Percentiles rank a stretch among this genome's conserved stretches.
Conservation (phyloP, 2,329 filamentous ascomycete genomes). For the Penicillium aurantiogriseum region DNA sequence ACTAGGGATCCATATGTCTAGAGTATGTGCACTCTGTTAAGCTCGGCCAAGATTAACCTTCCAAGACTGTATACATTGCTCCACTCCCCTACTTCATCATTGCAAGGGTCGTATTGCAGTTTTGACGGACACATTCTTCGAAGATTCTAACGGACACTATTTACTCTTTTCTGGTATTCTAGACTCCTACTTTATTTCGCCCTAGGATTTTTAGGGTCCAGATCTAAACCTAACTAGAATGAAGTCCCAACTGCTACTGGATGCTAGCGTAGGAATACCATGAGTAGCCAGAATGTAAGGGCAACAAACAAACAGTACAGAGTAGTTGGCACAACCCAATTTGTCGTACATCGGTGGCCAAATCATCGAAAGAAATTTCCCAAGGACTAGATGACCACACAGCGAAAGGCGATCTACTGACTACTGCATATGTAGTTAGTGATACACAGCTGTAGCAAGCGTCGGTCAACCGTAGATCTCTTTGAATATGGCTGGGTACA, state of each 20-base stretch:
- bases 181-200: conserved; percentile 1
- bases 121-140: conserved; percentile 2
- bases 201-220: not conserved
- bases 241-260: too few relatives aligned
- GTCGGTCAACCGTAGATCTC: not conserved
- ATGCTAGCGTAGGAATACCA: not conserved
- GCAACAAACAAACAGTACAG: not conserved
- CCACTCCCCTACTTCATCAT: conserved; percentile 7
- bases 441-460: not conserved
- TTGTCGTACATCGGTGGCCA: not conserved
- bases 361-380: not conserved
- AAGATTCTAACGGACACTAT: conserved; percentile 3
- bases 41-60: conserved; percentile 3
- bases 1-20: not conserved
- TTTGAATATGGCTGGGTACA: not conserved
- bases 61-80: not conserved
- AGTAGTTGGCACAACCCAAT: too few relatives aligned
- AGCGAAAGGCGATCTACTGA: not conserved
- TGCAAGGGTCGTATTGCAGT: conserved; percentile 8
- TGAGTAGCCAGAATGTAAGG: not conserved
- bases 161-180: conserved; percentile 2
- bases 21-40: not conserved
- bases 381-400: not conserved
- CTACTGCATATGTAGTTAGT: not conserved
- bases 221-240: not conserved